Base-by-base conservation (phyloP, 2,329 filamentous ascomycete species). In the Davidsoniella australis region DNA sequence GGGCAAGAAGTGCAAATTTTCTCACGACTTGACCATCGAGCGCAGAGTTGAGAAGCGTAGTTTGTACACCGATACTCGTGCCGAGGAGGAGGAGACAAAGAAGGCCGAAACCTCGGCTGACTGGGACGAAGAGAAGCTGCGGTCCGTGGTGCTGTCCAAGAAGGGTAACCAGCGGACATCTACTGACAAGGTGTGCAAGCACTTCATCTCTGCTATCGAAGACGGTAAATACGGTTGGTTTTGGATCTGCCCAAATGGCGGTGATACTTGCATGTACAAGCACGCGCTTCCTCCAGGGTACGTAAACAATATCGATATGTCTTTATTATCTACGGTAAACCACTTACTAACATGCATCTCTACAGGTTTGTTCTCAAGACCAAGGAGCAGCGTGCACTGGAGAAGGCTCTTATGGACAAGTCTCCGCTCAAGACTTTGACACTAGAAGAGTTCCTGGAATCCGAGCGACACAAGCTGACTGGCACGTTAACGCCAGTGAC, bases 171-270 rank as follows among this genome's bases (percentile, higher is more conserved):
- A 94, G 53, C 80, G 82, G 63, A 94, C 88, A 18, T 85, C 84
- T 4, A 98, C 91, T 43, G 91, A 98, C 63, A 98, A 96, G 68
- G 91, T 98, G 57, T 98, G 91, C 85, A 98, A 96, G 67, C 94
- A 70, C 71, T 98, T 98, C 64, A 91, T 96, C 62, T 81, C 88
- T 57, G 91, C 91, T 23, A 91, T 98, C 55, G 91, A 98, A 67
- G 91, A 98, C 62, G 85, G 87, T 59, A 98, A 96, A 67, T 98
- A 98, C 60, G 91, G 91, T 55, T 98, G 91, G 91, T 96, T 98
- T 68, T 98, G 91, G 91, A 73, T 79, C 53, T 98, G 91, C 74
- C 91, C 91, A 43, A 96, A 96, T 61, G 88, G 87, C 56, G 89
- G 85, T 55, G 83, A 98, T 62, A 85, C 94, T 66, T 98, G 91